A percentile compares a stretch with the other conserved stretches of the same genome.
phyloP scores from a whole-genome alignment of 805 yeast species.

The Wickerhamomyces strasburgensis region DNA sequence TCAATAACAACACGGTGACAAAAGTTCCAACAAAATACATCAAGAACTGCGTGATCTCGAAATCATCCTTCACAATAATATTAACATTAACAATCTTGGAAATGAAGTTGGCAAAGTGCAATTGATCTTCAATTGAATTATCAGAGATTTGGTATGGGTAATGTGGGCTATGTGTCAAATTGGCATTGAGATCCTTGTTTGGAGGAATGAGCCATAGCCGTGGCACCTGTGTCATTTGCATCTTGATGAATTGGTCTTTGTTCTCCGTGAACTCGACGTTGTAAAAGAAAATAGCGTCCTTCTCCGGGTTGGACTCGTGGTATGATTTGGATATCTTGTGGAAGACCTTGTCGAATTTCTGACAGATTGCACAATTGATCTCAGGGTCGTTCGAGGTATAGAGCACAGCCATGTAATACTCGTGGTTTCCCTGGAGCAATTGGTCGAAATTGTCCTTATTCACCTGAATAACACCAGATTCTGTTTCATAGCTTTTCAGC shows the following conservation, averaged over 20 bases:
- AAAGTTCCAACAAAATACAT: constrained; percentile 44
- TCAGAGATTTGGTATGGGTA: constrained; percentile 31
- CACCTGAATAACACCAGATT: constrained; percentile 34
- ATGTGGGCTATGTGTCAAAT: constrained; percentile 29
- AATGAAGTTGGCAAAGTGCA: constrained; percentile 51
- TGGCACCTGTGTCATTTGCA: constrained; percentile 51
- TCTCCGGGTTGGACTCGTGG: constrained; percentile 37
- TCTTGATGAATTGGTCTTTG: constrained; percentile 32
- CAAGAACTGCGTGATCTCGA: constrained; percentile 38
- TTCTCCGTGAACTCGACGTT: constrained; percentile 48
- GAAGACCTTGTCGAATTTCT: constrained; percentile 36
- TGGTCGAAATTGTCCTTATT: constrained; percentile 34
- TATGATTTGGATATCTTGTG: constrained; percentile 40
- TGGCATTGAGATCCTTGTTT: constrained; percentile 20
- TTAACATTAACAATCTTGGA: constrained; percentile 40
- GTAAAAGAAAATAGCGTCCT: constrained; percentile 40
- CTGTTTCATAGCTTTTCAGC: constrained; percentile 11
- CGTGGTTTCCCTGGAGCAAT: constrained; percentile 43
- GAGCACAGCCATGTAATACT: constrained; percentile 45
- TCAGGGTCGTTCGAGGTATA: constrained; percentile 44
- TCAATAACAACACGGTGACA: constrained; percentile 39
- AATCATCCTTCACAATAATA: constrained; percentile 39
- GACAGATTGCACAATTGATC: constrained; percentile 46
- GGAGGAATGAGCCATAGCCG: constrained; percentile 67
- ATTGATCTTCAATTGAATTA: constrained; percentile 30